These are phyloP conservation scores for Erodium chrysanthum DNA, from an alignment of 441 rosid genomes.

Conservation along the genomic window DNA sequence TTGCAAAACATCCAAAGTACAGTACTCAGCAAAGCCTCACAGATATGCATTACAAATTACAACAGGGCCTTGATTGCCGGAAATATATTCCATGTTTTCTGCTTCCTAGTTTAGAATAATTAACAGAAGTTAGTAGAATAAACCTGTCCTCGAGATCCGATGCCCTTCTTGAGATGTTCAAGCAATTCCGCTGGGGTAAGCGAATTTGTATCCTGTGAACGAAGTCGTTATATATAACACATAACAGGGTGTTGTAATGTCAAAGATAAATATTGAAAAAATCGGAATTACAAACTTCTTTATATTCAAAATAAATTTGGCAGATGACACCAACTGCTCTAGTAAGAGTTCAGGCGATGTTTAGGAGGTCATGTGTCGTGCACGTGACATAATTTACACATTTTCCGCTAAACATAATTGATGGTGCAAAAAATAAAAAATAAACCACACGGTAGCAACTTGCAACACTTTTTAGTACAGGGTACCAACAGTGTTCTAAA, in stretches of 20 bases:
- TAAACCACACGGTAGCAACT: too few species aligned
- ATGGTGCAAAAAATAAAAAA: too few species aligned
- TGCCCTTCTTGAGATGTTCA: conserved; percentile 66
- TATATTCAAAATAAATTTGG: not conserved
- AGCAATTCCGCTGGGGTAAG: conserved; percentile 63
- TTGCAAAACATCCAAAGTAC: conserved; percentile 20
- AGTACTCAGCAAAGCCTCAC: conserved; percentile 15
- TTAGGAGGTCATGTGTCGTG: too few species aligned
- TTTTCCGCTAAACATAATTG: too few species aligned
- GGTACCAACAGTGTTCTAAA: too few species aligned
- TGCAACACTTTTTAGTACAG: too few species aligned
- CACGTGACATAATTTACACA: too few species aligned
- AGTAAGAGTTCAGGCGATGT: too few species aligned
- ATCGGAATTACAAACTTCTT: not conserved
- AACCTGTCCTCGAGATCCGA: conserved; percentile 81
- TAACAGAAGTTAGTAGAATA: conserved; percentile 12
- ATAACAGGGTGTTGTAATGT: not conserved
- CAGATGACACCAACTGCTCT: too few species aligned
- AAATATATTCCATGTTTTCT: not conserved
- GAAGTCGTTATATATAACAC: conserved; percentile 11
- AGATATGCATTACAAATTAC: conserved; percentile 1
- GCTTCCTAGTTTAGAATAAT: too few species aligned
- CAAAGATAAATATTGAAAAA: not conserved
- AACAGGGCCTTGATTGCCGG: conserved; percentile 4
- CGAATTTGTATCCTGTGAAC: conserved; percentile 48